A percentile compares a stretch with the other conserved stretches of the same genome.
Evolutionary conservation across 495 filamentous ascomycete species (phyloP).

Genomic region (Staphylotrichum tortipilum): DNA sequence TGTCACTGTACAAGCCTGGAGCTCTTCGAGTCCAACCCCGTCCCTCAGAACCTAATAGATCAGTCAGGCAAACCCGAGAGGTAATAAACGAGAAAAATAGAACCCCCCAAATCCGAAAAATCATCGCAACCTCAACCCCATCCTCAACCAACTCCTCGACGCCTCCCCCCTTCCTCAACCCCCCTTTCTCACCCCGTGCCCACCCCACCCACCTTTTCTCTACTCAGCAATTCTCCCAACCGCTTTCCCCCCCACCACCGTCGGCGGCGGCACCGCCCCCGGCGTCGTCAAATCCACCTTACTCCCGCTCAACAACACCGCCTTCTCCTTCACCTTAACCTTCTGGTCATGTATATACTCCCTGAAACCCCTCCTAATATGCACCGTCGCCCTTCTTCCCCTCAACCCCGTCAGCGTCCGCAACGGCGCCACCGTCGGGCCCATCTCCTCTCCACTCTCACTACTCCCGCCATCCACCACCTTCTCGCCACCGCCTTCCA

Average conservation of each 20-base stretch:
- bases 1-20: no score
- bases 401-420: conserved; percentile 17
- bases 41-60: no score
- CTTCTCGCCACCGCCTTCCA: not conserved
- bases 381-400: conserved; percentile 14
- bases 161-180: no score
- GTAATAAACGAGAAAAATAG: no score
- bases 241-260: not conserved
- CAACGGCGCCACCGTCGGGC: no score
- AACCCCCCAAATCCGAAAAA: no score
- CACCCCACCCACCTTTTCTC: not conserved
- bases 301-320: not conserved
- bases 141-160: no score
- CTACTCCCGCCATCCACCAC: not conserved
- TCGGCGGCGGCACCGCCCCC: not conserved
- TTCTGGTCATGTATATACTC: conserved; percentile 26
- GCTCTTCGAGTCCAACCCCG: no score
- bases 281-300: not conserved
- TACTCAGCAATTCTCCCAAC: not conserved
- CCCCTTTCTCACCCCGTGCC: not conserved
- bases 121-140: no score
- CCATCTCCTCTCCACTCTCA: no score
- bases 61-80: no score
- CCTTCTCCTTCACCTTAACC: conserved; percentile 15
- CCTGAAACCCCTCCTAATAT: conserved; percentile 19